Conservation (phyloP, 1,284 basidiomycete species). For the Coniferiporia sulphurascens region DNA sequence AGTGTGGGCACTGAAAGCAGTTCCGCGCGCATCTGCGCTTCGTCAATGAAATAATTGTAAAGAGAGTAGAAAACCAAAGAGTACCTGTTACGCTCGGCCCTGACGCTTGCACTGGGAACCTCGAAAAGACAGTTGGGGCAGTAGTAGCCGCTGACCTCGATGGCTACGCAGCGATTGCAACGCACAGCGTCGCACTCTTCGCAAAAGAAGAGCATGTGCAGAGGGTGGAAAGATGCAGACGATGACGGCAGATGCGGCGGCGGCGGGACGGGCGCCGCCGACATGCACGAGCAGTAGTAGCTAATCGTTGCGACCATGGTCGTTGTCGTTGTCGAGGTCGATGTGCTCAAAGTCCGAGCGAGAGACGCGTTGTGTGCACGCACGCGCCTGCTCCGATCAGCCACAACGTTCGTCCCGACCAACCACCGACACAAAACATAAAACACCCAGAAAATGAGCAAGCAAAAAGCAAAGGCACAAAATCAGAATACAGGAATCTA, state of each 20-base stretch:
- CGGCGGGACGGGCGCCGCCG: constrained; percentile 57
- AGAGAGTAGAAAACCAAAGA: constrained; percentile 17
- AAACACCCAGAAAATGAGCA: constrained; percentile 35
- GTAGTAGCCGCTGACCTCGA: constrained; percentile 95
- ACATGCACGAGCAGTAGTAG: constrained; percentile 72
- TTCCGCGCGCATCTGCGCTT: constrained; percentile 85
- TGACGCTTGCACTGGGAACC: constrained; percentile 92
- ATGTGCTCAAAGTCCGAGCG: neutral
- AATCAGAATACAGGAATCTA: constrained; percentile 55
- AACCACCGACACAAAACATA: neutral
- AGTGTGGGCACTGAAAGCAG: constrained; percentile 95
- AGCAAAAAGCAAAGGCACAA: constrained; percentile 43
- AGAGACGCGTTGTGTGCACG: neutral
- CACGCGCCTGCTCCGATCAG: neutral
- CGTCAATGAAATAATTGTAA: neutral
- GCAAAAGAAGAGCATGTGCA: constrained; percentile 91
- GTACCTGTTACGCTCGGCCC: constrained; percentile 92
- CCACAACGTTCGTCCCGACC: neutral
- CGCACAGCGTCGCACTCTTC: constrained; percentile 96
- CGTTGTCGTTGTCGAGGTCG: neutral
- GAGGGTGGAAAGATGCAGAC: constrained; percentile 71
- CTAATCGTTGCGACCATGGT: constrained; percentile 46
- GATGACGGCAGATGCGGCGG: constrained; percentile 72
- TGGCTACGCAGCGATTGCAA: constrained; percentile 86
- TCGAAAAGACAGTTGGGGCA: constrained; percentile 99